Evolutionary conservation across 257 asterid genomes (phyloP), one percentile per base, ranked within the genome.

Genomic region (Plantago major): DNA sequence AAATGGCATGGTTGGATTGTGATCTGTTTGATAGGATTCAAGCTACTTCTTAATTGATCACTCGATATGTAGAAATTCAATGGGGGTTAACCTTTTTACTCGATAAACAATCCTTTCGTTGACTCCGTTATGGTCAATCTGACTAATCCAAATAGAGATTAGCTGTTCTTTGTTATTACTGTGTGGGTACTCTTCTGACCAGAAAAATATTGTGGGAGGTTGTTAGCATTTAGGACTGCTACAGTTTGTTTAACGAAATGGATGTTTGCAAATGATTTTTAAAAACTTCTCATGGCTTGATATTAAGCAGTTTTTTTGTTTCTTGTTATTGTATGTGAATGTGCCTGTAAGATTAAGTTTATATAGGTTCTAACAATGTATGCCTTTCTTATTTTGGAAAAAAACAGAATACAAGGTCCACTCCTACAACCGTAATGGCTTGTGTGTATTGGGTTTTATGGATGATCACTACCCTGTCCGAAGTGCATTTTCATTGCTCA

Each of bases 381-480:
- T n/a, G 42, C 33, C 43, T 49, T 44, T 22, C 52, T 48, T 60
- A 9, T 13, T 56, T 52, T 50, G 6, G 1, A 7, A 3, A 30
- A 51, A 52, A 33, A n/a, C 75, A 90, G 96, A 85, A 72, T 90
- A 88, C 86, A 90, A 78, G 81, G 91, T 88, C 49, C 98, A 88
- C 71, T 79, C 95, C 7, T 82, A 84, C 80, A 90, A 88, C 45
- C 77, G 70, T 67, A 85, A 90, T 79, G 98, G 98, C 51, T 66
- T 90, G 58, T 80, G 90, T 63, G 94, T 81, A 0, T 53, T 90
- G 89, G 98, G 86, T 40, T 90, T 85, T 77, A 90, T 85, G 98
- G 98, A 90, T 70, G 94, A 88, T 61, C 86, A 85, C 76, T 90
- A 90, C 64, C 98, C 96, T 6, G 95, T 88, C 67, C 83, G 96